Evolutionary conservation across 2,329 filamentous ascomycete species (phyloP).

Genomic region (Elsinoe australis): DNA sequence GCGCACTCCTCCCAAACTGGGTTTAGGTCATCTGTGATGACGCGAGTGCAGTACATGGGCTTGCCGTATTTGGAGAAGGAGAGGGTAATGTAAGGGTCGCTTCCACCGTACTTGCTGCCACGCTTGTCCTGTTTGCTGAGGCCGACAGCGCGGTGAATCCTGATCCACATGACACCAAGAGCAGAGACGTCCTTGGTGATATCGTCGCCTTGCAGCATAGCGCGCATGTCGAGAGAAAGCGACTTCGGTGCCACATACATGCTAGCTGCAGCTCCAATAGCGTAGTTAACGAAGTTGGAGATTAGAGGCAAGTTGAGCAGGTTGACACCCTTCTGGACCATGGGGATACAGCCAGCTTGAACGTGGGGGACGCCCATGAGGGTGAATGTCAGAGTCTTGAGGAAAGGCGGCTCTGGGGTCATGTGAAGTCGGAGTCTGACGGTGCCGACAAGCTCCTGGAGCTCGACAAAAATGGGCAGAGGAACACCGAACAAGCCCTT

Average conservation of each 20-base stretch:
- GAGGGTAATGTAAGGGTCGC: slow-evolving; percentile 90
- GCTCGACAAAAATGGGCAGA: slow-evolving; percentile 78
- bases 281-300: slow-evolving; percentile 86
- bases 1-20: slow-evolving; percentile 86
- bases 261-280: slow-evolving; percentile 75
- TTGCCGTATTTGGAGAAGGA: slow-evolving; percentile 96
- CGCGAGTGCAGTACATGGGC: slow-evolving; percentile 93
- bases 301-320: slow-evolving; percentile 70
- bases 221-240: slow-evolving; percentile 82
- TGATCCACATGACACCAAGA: slow-evolving; percentile 82
- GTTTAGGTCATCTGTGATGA: slow-evolving; percentile 90
- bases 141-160: slow-evolving; percentile 78
- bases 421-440: slow-evolving; percentile 75
- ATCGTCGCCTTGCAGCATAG: slow-evolving; percentile 83
- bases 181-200: slow-evolving; percentile 84
- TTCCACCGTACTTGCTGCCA: slow-evolving; percentile 77
- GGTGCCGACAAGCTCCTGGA: slow-evolving; percentile 85
- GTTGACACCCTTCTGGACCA: slow-evolving; percentile 81
- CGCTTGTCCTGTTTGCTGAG: slow-evolving; percentile 86
- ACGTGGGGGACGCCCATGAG: slow-evolving; percentile 91
- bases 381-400: slow-evolving; percentile 87
- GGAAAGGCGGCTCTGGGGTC: slow-evolving; percentile 82
- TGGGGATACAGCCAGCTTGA: slow-evolving; percentile 79
- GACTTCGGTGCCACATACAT: slow-evolving; percentile 87
- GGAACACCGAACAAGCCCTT: slow-evolving; percentile 85